Conservation (phyloP, 371 early-diverging fungal genomes). For the Phascolomyces articulosus region DNA sequence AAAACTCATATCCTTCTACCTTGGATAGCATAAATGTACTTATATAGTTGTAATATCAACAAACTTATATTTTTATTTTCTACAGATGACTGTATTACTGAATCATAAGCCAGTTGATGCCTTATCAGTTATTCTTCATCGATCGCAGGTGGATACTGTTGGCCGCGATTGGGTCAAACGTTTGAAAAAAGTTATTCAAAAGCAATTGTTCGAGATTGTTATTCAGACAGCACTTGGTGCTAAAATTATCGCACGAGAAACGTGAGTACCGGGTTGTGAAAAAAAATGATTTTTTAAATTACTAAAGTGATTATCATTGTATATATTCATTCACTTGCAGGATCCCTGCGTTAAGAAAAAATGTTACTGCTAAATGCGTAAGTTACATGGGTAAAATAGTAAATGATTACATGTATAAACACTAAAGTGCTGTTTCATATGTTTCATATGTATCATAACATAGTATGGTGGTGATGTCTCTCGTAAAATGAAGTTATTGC, state of each 20-base stretch:
- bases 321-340: conserved; percentile 26
- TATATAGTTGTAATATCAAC: no score
- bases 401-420: neutral
- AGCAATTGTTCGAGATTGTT: conserved; percentile 92
- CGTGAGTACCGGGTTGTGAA: conserved; percentile 37
- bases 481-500: conserved; percentile 89
- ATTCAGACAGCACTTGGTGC: conserved; percentile 89
- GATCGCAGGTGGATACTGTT: conserved; percentile 67
- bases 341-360: conserved; percentile 81
- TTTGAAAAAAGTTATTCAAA: conserved; percentile 80
- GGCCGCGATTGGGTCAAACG: conserved; percentile 85
- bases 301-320: neutral
- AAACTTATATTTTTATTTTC: neutral
- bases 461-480: conserved; percentile 94
- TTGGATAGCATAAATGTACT: no score
- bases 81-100: conserved; percentile 82
- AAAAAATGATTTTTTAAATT: no score
- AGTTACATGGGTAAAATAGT: conserved; percentile 29
- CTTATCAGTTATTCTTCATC: conserved; percentile 87
- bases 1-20: no score
- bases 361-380: conserved; percentile 94
- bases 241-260: conserved; percentile 89
- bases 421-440: neutral
- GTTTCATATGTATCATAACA: conserved; percentile 7
- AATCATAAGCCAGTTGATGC: conserved; percentile 95